These are phyloP conservation scores for Phytopythium sindhum DNA, from an alignment of 352 stramenopile genomes.

Conservation along the genomic window DNA sequence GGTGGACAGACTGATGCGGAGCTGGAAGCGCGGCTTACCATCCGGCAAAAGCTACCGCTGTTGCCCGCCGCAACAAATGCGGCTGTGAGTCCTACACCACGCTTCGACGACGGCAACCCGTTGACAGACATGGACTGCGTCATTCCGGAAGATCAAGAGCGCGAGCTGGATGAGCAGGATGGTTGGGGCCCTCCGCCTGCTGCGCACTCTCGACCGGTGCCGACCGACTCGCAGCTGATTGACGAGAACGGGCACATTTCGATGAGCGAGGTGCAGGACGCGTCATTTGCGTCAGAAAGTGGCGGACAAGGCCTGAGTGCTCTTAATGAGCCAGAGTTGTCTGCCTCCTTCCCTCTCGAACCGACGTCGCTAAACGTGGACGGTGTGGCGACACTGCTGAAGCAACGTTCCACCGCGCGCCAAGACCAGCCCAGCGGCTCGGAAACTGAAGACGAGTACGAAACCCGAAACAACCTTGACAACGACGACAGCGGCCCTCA, in stretches of 20 bases:
- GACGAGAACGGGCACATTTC: constrained; percentile 48
- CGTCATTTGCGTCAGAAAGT: neutral
- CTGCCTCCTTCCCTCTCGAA: neutral
- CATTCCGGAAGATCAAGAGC: constrained; percentile 62
- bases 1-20: constrained; percentile 16
- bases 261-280: constrained; percentile 24
- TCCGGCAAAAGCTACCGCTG: constrained; percentile 35
- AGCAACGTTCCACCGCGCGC: no score
- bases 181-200: constrained; percentile 30
- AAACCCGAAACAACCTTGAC: neutral
- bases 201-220: constrained; percentile 7
- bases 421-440: constrained; percentile 16
- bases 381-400: neutral
- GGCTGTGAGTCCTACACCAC: neutral
- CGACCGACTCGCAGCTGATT: constrained; percentile 70
- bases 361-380: neutral
- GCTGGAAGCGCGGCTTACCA: constrained; percentile 43
- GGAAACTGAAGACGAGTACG: constrained; percentile 3
- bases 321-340: no score
- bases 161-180: constrained; percentile 47
- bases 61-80: constrained; percentile 1
- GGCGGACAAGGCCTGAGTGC: neutral
- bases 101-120: constrained; percentile 40
- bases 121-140: constrained; percentile 55
- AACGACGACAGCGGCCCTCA: neutral